Evolutionary conservation across 129 eudicot genomes (phyloP), one percentile per base, ranked within the genome.

Genomic region (Chrysanthemum makinoi): DNA sequence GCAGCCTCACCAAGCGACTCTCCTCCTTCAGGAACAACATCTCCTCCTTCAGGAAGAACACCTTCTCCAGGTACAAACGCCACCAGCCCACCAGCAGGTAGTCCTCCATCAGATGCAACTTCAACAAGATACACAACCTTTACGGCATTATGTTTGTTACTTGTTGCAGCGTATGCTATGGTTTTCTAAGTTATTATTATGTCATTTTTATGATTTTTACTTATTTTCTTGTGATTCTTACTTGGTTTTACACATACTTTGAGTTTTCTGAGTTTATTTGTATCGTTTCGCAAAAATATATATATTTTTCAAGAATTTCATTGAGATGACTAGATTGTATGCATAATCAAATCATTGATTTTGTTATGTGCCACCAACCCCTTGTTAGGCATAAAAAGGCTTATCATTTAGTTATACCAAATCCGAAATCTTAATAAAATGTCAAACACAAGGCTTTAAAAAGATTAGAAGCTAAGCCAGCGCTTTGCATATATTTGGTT

Each of bases 31-130:
- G 24, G 1, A 22, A 22, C 24, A 22, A 22, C 24, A 22, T 3
- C 39, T 33, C 39, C 39, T 33, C 4, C 33, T 28, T 3, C 39
- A 64, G 80, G 76, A 68, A 69, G 82, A 62, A 70, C 85, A 46
- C 77, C 85, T 68, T 22, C 85, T 53, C 72, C 85, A 46, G 78
- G 74, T 20, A 62, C 49, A 3, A 82, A 79, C 30, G 66, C 61
- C 46, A 79, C 66, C 3, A 74, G 69, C 72, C 96, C 90, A 54
- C 66, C 87, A 60, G 72, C 87, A 20, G 87, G 78, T 47, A 78
- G 50, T 48, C 85, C 85, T 69, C 71, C 89, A 76, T 86, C 89
- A 1, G 92, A 76, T 52, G 88, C 86, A 81, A 76, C 81, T 76
- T 57, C 87, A 26, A 77, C 55, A 73, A 86, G 69, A 77, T 51